These are phyloP conservation scores for Rhizoclosmatium sp. DNA, from an alignment of 192 early-diverging fungal genomes.

Conservation along the genomic window DNA sequence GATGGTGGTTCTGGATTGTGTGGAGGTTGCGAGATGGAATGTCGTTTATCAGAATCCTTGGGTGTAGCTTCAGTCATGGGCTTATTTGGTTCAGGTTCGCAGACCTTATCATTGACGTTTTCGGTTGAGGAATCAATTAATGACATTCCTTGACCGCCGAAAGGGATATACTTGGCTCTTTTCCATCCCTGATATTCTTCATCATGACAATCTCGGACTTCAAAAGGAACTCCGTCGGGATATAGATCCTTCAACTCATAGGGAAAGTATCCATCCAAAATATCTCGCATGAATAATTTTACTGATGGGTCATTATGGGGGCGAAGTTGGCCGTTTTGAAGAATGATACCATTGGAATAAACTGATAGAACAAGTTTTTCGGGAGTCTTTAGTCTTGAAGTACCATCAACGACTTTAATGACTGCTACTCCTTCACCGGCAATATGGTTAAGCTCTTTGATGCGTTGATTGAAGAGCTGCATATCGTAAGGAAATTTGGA, in stretches of 20 bases:
- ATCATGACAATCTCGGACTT: neutral
- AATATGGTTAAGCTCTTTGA: conserved; percentile 42
- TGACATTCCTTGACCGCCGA: neutral
- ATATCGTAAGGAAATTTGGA: conserved; percentile 42
- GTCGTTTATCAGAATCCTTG: too few species aligned
- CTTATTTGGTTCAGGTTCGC: too few species aligned
- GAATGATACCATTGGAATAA: conserved; percentile 47
- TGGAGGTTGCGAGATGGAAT: too few species aligned
- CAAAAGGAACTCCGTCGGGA: conserved; percentile 46
- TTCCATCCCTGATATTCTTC: neutral
- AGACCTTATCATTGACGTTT: neutral
- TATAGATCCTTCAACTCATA: conserved; percentile 45
- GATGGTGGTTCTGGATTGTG: too few species aligned
- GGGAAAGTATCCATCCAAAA: conserved; percentile 54
- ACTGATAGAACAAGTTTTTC: conserved; percentile 26
- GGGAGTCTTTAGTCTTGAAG: neutral
- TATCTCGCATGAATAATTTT: conserved; percentile 43
- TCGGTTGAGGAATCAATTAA: neutral
- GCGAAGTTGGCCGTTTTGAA: conserved; percentile 39
- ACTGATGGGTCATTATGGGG: conserved; percentile 36
- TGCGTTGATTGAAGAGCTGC: conserved; percentile 6
- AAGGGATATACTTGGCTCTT: neutral
- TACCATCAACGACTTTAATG: conserved; percentile 9
- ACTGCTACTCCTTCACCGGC: conserved; percentile 29
- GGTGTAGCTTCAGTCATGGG: too few species aligned